A percentile compares a stretch with the other conserved stretches of the same genome.
Evolutionary conservation across 1,284 basidiomycete genomes (phyloP).

Genomic region (Moesziomyces sp.): DNA sequence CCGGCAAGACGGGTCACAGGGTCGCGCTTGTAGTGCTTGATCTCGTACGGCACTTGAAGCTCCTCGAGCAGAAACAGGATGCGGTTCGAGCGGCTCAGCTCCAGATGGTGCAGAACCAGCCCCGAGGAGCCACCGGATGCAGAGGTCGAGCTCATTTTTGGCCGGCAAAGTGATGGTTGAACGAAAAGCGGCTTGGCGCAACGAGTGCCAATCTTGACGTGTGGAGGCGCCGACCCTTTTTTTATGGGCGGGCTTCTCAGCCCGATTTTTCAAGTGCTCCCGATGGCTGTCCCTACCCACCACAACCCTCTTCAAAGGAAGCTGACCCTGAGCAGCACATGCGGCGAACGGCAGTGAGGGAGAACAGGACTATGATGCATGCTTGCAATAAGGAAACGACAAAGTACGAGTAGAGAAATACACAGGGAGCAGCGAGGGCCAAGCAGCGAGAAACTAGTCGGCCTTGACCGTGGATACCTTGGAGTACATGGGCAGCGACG

Average conservation of each 20-base stretch:
- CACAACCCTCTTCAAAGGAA: too few species aligned
- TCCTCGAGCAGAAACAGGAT: constrained; percentile 40
- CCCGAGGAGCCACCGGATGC: neutral
- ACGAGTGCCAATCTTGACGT: neutral
- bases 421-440: neutral
- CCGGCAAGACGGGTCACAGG: constrained; percentile 31
- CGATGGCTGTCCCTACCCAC: too few species aligned
- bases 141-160: neutral
- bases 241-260: neutral
- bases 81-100: constrained; percentile 32
- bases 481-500: constrained; percentile 34
- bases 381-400: too few species aligned
- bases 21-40: constrained; percentile 37
- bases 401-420: neutral
- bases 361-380: too few species aligned
- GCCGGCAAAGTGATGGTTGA: neutral
- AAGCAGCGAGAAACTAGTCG: constrained; percentile 9
- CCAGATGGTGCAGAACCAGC: constrained; percentile 41
- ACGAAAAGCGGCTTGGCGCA: too few species aligned
- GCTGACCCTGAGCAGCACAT: too few species aligned
- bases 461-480: constrained; percentile 47
- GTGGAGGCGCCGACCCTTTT: constrained; percentile 1
- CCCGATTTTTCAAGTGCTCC: too few species aligned
- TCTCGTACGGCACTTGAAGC: constrained; percentile 19
- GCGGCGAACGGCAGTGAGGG: too few species aligned